Conservation (phyloP, 805 yeast species). For the Kuraishia piskuri region DNA sequence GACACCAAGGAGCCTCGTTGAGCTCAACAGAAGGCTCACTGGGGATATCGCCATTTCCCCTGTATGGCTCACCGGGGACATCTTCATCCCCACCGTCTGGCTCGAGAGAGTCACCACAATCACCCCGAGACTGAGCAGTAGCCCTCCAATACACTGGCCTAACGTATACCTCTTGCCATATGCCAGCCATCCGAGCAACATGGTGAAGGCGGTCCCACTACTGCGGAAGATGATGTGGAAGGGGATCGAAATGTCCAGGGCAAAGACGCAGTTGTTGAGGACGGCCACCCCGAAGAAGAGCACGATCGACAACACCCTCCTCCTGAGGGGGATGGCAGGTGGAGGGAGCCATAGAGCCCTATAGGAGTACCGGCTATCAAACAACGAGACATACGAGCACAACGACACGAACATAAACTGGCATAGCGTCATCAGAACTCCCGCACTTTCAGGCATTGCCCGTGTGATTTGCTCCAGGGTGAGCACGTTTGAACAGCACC, state of each 20-base stretch:
- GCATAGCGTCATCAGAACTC: conserved; percentile 46
- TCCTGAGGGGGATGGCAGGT: conserved; percentile 30
- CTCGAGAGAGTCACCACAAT: conserved; percentile 27
- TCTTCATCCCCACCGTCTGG: neutral
- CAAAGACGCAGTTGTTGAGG: conserved; percentile 51
- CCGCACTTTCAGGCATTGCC: conserved; percentile 25
- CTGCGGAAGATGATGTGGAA: conserved; percentile 61
- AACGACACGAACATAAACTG: conserved; percentile 48
- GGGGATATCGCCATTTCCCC: neutral
- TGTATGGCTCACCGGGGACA: neutral
- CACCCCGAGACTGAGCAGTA: conserved; percentile 47
- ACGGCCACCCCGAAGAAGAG: conserved; percentile 43
- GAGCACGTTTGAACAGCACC: conserved; percentile 66
- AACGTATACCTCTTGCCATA: conserved; percentile 36
- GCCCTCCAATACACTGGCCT: conserved; percentile 41
- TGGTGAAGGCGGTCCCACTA: conserved; percentile 52
- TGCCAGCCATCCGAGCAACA: conserved; percentile 42
- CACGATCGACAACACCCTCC: conserved; percentile 37
- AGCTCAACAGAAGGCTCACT: neutral
- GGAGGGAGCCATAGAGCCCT: conserved; percentile 22
- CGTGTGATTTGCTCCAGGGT: conserved; percentile 48
- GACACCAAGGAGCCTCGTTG: conserved; percentile 25
- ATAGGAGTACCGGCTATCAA: conserved; percentile 15
- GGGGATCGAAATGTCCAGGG: conserved; percentile 52
- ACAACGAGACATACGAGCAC: conserved; percentile 29